Conservation (phyloP, 352 stramenopile species). For the Phytophthora crassamura region DNA sequence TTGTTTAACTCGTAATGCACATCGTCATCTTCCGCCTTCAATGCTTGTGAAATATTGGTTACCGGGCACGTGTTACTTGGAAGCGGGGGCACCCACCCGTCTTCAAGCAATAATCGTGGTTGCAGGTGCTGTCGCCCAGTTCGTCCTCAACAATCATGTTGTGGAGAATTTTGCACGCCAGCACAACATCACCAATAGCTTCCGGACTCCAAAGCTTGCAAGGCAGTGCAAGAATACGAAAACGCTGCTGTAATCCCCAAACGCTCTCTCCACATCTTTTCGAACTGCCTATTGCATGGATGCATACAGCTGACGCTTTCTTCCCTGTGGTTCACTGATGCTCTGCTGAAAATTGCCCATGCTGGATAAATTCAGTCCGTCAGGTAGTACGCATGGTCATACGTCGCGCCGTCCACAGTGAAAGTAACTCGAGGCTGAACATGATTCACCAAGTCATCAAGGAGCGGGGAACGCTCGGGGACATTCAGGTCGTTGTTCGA, state of each 20-base stretch:
- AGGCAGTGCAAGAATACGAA: slow-evolving; percentile 7
- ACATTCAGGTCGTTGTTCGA: slow-evolving; percentile 6
- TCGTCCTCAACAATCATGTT: slow-evolving; percentile 20
- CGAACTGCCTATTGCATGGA: too few relatives aligned
- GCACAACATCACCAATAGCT: slow-evolving; percentile 13
- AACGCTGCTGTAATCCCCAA: too few relatives aligned
- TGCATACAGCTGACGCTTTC: too few relatives aligned
- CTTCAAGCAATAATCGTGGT: slow-evolving; percentile 13
- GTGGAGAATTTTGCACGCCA: slow-evolving; percentile 12
- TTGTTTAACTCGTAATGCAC: slow-evolving; percentile 16
- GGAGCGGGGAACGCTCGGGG: not conserved
- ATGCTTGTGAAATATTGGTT: not conserved
- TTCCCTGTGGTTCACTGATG: too few relatives aligned
- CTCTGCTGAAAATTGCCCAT: not conserved
- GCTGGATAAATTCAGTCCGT: not conserved
- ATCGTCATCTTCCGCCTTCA: slow-evolving; percentile 10
- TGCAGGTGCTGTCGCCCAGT: not conserved
- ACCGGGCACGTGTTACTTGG: not conserved
- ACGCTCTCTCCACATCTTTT: too few relatives aligned
- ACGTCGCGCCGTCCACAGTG: not conserved
- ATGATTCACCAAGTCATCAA: not conserved
- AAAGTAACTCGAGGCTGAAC: not conserved
- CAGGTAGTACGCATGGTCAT: not conserved
- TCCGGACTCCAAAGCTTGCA: slow-evolving; percentile 5
- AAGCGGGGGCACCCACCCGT: slow-evolving; percentile 5